phyloP scores from a whole-genome alignment of 1,139 yeast genomes.

The Suhomyces bokatorum region DNA sequence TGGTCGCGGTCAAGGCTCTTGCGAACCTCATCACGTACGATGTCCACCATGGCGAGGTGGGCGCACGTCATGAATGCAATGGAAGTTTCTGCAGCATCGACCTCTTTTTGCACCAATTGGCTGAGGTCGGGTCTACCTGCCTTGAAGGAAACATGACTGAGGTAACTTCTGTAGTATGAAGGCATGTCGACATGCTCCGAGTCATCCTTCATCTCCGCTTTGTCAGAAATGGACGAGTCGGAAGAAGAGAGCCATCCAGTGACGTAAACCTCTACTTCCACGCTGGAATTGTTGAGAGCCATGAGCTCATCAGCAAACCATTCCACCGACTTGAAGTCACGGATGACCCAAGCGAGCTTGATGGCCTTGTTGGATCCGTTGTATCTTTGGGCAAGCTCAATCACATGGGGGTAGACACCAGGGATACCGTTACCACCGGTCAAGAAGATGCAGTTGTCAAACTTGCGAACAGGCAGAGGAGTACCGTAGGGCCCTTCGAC shows the following conservation, averaged over 20 bases:
- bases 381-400: slow-evolving; percentile 22
- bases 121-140: slow-evolving; percentile 46
- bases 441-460: slow-evolving; percentile 19
- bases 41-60: slow-evolving; percentile 53
- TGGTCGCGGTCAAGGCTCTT: slow-evolving; percentile 1
- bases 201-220: not conserved
- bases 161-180: slow-evolving; percentile 2
- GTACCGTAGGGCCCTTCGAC: slow-evolving; percentile 62
- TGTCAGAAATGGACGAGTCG: not conserved
- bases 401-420: slow-evolving; percentile 35
- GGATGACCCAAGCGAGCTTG: slow-evolving; percentile 38
- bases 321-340: slow-evolving; percentile 45
- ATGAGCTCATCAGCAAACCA: slow-evolving; percentile 52
- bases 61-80: slow-evolving; percentile 51
- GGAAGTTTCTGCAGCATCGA: slow-evolving; percentile 23
- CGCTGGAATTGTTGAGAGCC: slow-evolving; percentile 23
- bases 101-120: slow-evolving; percentile 33
- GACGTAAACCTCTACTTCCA: slow-evolving; percentile 38
- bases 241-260: slow-evolving; percentile 23
- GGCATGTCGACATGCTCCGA: not conserved
- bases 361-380: slow-evolving; percentile 11
- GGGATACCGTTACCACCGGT: slow-evolving; percentile 81
- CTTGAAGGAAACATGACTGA: slow-evolving; percentile 29
- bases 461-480: slow-evolving; percentile 17
- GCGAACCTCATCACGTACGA: slow-evolving; percentile 18